Base-by-base conservation (phyloP, 768 basidiomycete species). In the Leccinum subgranulosum region DNA sequence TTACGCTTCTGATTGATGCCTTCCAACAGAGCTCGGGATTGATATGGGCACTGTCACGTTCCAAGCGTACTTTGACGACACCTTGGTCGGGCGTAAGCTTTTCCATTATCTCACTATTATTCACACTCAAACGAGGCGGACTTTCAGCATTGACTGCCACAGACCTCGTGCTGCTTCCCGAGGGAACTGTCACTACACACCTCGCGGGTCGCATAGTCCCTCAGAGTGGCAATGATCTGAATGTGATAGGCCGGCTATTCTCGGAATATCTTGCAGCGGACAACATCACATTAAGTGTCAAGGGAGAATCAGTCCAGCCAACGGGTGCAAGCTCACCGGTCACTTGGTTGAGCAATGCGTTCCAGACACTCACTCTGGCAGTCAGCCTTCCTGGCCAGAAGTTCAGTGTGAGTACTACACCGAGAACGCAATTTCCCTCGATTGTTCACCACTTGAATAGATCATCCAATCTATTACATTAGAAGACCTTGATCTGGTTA, bases 331-430 rank as follows among this genome's bases (percentile, higher is more conserved):
- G 70, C 55, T 71, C 70, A 21, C 74, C 81, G 0, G 84, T 89
- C 14, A 68, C 70, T 3, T 89, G 87, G 88, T 69, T 90, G 41
- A 86, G 80, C 48, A 76, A 80, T n/a, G 87, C 88, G 6, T 89
- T 90, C 75, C 78, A 84, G 72, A 83, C 85, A 6, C 72, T 90
- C 31, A 78, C 80, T 7, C 77, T 90, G 9, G 60, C 79, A 7
- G 87, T 90, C 28, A 78, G 73, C 28, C 75, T 90, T 12, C 84
- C 85, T 14, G 88, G 87, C 10, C 74, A 85, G 67, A 78, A 77
- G 55, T 83, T 80, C 60, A 67, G 78, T 47, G 83, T 81, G 55
- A 64, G 77, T 62, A 15, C 31, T 31, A 4, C 28, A 29, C 10
- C 21, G 33, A 43, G 28, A 52, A 45, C 17, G 19, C 0, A 33